Conservation (phyloP, 2,329 filamentous ascomycete species). For the Sclerotiophoma versabilis region DNA sequence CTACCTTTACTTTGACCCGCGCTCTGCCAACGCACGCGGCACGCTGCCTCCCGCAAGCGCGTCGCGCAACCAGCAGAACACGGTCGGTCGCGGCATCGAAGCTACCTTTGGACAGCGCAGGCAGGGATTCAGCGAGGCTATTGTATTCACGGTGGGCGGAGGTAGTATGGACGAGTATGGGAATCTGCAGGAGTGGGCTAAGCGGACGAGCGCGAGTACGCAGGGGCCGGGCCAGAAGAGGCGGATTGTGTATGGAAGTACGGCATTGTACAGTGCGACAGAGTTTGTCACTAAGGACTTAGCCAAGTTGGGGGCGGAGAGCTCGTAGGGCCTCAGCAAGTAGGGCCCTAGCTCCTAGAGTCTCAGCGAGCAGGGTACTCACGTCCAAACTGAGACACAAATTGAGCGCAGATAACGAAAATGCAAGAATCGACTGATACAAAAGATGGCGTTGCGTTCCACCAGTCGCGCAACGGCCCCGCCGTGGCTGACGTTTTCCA, state of each 20-base stretch:
- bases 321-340: constrained; percentile 24
- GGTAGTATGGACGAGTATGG: constrained; percentile 99
- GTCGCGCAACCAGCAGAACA: constrained; percentile 51
- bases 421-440: constrained; percentile 1
- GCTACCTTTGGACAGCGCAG: constrained; percentile 90
- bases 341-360: too few species aligned
- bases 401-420: background rate
- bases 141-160: constrained; percentile 91
- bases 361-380: too few species aligned
- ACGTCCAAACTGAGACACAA: background rate
- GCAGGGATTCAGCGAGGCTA: constrained; percentile 87
- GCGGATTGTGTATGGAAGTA: constrained; percentile 93
- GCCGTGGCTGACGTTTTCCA: background rate
- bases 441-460: background rate
- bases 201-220: constrained; percentile 69
- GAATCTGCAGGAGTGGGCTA: constrained; percentile 95
- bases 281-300: constrained; percentile 67
- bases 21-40: constrained; percentile 89
- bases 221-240: constrained; percentile 67
- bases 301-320: constrained; percentile 63
- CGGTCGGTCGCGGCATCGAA: constrained; percentile 66
- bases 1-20: constrained; percentile 96
- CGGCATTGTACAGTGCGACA: constrained; percentile 71
- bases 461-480: background rate
- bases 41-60: constrained; percentile 83